Evolutionary conservation across 305 asterid genomes (phyloP).

Genomic region (Solanum hybrid): DNA sequence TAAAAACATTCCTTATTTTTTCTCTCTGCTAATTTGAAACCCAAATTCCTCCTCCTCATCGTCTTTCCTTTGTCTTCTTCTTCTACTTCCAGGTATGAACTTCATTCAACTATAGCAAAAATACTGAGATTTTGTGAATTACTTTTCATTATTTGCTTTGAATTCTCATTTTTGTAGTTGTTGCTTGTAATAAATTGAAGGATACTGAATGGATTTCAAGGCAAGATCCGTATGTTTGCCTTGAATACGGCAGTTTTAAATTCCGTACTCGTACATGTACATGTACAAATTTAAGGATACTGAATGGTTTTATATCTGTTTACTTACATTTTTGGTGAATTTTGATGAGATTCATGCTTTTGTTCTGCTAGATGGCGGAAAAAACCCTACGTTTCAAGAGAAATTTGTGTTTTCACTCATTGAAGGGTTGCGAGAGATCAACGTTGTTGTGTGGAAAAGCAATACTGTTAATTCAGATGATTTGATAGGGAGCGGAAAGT

Average conservation of each 20-base stretch:
- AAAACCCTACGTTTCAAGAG: constrained; percentile 87
- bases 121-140: not conserved
- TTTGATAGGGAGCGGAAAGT: constrained; percentile 37
- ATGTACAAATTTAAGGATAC: constrained; percentile 24
- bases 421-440: constrained; percentile 75
- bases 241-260: constrained; percentile 70
- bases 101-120: not conserved
- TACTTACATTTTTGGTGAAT: not conserved
- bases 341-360: not conserved
- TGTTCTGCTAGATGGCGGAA: constrained; percentile 64
- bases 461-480: constrained; percentile 27
- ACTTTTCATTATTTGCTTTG: not conserved
- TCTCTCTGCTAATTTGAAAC: not conserved
- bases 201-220: constrained; percentile 34
- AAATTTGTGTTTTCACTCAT: constrained; percentile 68
- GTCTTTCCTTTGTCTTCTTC: not conserved
- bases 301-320: not conserved
- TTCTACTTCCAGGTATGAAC: constrained; percentile 27
- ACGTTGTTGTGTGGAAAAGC: constrained; percentile 76
- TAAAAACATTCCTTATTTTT: not conserved
- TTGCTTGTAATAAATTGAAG: constrained; percentile 41
- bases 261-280: constrained; percentile 83
- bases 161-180: constrained; percentile 40
- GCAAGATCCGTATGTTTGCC: constrained; percentile 92
- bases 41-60: not conserved